Evolutionary conservation across 2,329 filamentous ascomycete genomes (phyloP).

Genomic region (Colletotrichum phormii): DNA sequence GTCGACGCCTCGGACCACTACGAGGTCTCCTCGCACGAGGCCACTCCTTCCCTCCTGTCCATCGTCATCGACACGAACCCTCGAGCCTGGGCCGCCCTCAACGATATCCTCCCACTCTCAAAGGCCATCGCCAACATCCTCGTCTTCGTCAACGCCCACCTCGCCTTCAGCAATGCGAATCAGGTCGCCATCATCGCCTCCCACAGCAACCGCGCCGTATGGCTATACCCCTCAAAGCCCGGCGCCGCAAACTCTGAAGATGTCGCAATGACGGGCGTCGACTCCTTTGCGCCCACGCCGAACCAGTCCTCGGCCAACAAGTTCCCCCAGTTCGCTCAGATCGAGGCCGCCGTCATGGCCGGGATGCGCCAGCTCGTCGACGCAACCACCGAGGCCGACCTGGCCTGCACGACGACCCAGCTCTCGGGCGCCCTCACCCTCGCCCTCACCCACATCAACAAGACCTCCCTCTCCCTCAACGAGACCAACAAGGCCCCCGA

Average conservation of each 20-base stretch:
- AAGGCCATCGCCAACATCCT: constrained; percentile 89
- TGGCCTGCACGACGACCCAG: constrained; percentile 83
- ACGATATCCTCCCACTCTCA: constrained; percentile 80
- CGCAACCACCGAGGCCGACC: constrained; percentile 72
- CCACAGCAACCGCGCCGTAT: constrained; percentile 86
- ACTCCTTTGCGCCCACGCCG: constrained; percentile 48
- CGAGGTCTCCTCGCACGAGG: constrained; percentile 63
- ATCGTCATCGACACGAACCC: constrained; percentile 97
- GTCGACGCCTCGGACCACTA: constrained; percentile 72
- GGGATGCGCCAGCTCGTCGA: constrained; percentile 81
- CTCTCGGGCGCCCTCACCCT: constrained; percentile 92
- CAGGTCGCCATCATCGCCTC: constrained; percentile 92
- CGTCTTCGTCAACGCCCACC: constrained; percentile 96
- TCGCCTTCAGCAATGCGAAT: constrained; percentile 93
- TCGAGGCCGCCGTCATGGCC: constrained; percentile 82
- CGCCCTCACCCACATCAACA: constrained; percentile 91
- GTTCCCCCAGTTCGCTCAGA: constrained; percentile 89
- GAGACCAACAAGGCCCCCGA: constrained; percentile 62
- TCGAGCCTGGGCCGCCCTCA: constrained; percentile 87
- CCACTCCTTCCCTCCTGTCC: constrained; percentile 84
- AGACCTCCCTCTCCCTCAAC: constrained; percentile 75
- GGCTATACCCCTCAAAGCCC: constrained; percentile 80
- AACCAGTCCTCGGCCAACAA: constrained; percentile 77
- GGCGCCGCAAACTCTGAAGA: constrained; percentile 58
- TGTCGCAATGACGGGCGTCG: constrained; percentile 66